Conservation (phyloP, 192 early-diverging fungal genomes). For the Jimgerdemannia lactiflua region DNA sequence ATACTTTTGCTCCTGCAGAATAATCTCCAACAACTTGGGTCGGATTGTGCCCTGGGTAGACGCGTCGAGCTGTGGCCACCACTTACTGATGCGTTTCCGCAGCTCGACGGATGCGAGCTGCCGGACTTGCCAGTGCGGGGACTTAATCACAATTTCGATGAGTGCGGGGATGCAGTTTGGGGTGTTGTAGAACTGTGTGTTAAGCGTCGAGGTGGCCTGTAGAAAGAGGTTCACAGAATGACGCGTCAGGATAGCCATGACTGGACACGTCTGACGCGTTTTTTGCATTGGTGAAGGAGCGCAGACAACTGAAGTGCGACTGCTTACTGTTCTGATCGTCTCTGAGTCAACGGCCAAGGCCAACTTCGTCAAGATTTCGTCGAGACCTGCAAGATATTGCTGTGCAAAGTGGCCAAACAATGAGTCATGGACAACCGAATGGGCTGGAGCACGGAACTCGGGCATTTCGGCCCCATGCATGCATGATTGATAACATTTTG, state of each 20-base stretch:
- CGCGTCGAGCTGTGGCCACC: conserved; percentile 70
- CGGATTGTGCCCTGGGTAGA: conserved; percentile 59
- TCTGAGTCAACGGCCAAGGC: conserved; percentile 34
- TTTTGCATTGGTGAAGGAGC: neutral
- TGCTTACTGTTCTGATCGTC: conserved; percentile 31
- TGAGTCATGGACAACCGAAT: too few species aligned
- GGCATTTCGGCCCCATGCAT: too few species aligned
- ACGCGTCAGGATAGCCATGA: conserved; percentile 1
- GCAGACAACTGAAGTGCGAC: neutral
- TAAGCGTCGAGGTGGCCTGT: conserved; percentile 71
- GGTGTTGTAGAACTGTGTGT: conserved; percentile 69
- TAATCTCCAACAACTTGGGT: conserved; percentile 63
- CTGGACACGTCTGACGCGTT: neutral
- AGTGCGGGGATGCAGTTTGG: conserved; percentile 79
- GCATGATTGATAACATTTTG: too few species aligned
- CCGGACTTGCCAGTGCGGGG: conserved; percentile 66
- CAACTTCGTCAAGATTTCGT: conserved; percentile 31
- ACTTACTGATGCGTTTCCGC: conserved; percentile 75
- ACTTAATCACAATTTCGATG: conserved; percentile 65
- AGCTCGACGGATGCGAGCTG: conserved; percentile 90
- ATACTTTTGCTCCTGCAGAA: conserved; percentile 71
- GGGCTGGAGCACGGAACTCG: too few species aligned
- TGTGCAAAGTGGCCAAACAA: conserved; percentile 1
- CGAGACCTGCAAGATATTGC: conserved; percentile 31
- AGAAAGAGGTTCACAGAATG: conserved; percentile 51